Evolutionary conservation across 1,284 basidiomycete species (phyloP).

Genomic region (Vanrija sp.): DNA sequence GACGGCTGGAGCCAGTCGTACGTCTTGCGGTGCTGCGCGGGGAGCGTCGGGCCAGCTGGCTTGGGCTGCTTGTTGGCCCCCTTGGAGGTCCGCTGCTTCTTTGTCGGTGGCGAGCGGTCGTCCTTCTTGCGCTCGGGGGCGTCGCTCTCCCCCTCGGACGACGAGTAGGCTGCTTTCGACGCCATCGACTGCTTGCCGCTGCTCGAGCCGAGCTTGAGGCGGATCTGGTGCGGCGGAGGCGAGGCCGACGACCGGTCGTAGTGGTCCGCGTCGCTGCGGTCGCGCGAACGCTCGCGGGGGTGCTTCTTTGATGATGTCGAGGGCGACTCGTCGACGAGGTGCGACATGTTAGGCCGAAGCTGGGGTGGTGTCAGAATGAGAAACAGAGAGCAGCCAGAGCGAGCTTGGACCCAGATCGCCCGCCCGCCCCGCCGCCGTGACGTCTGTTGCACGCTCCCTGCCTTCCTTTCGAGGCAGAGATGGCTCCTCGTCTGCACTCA

Average conservation of each 20-base stretch:
- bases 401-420: too few relatives aligned
- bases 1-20: slow-evolving; percentile 43
- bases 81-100: slow-evolving; percentile 9
- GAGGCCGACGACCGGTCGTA: not conserved
- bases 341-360: slow-evolving; percentile 25
- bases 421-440: not conserved
- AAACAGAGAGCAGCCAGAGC: not conserved
- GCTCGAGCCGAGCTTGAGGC: too few relatives aligned
- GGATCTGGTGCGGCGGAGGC: not conserved
- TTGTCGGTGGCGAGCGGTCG: slow-evolving; percentile 9
- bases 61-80: slow-evolving; percentile 2
- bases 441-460: not conserved
- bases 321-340: slow-evolving; percentile 17
- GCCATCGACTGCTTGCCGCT: not conserved
- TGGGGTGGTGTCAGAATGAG: not conserved
- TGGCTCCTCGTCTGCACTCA: not conserved
- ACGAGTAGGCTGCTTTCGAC: slow-evolving; percentile 24
- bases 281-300: not conserved
- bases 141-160: slow-evolving; percentile 27
- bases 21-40: slow-evolving; percentile 27
- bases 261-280: not conserved
- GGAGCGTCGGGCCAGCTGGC: slow-evolving; percentile 3
- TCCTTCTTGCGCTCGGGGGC: not conserved
- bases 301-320: not conserved
- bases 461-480: too few relatives aligned